A percentile compares a stretch with the other conserved stretches of the same genome.
phyloP scores from a whole-genome alignment of 169 alveolate genomes.

The Babesia caballi region DNA sequence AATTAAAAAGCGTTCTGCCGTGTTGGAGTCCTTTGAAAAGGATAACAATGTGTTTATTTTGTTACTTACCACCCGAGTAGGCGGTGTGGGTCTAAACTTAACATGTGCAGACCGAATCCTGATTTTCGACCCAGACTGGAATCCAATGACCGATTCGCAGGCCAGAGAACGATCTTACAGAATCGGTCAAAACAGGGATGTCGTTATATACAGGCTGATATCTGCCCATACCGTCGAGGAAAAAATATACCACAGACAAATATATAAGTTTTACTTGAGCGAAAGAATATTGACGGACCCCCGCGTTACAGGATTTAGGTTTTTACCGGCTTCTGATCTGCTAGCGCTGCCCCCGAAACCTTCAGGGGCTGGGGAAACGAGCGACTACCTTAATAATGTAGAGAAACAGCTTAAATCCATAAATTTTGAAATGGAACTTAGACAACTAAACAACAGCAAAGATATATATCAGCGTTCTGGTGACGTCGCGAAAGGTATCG shows the following conservation, averaged over 20 bases:
- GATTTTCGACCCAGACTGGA: conserved; percentile 96
- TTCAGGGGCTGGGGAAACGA: not conserved
- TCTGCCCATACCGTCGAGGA: conserved; percentile 96
- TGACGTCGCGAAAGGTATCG: not conserved
- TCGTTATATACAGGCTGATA: conserved; percentile 91
- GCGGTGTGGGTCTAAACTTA: conserved; percentile 95
- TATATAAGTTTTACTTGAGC: conserved; percentile 71
- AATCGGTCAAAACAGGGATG: conserved; percentile 96
- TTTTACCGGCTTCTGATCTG: conserved; percentile 24
- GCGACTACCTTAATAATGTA: not conserved
- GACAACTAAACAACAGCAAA: conserved; percentile 7
- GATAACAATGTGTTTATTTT: conserved; percentile 85
- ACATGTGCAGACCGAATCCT: conserved; percentile 94
- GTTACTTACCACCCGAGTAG: conserved; percentile 93
- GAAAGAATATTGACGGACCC: conserved; percentile 66
- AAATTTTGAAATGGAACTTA: conserved; percentile 21
- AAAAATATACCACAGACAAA: conserved; percentile 84
- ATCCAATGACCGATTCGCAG: conserved; percentile 94
- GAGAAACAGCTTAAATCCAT: not conserved
- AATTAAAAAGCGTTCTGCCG: conserved; percentile 87
- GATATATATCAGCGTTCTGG: conserved; percentile 5
- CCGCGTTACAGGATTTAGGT: conserved; percentile 21
- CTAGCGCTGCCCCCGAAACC: conserved; percentile 26
- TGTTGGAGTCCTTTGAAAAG: conserved; percentile 84
- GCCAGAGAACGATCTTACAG: conserved; percentile 96